These are phyloP conservation scores for Eucalyptus curtisii DNA, from an alignment of 345 rosid genomes.

Conservation along the genomic window DNA sequence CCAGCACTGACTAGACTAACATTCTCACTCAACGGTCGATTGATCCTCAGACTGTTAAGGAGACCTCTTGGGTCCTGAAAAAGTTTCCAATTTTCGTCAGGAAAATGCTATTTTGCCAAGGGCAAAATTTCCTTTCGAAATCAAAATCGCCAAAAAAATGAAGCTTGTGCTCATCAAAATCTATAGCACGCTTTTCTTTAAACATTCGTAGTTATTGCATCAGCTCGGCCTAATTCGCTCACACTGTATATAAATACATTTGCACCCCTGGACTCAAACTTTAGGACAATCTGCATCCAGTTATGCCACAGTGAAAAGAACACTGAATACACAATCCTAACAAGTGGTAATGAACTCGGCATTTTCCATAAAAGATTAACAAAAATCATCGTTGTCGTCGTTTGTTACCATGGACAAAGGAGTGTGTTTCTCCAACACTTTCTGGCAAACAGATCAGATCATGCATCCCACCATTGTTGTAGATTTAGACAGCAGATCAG, in stretches of 20 bases:
- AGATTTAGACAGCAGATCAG: not conserved
- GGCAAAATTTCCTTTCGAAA: not conserved
- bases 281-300: not conserved
- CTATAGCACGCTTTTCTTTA: not conserved
- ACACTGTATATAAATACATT: not conserved
- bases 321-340: not conserved
- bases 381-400: not conserved
- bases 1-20: not conserved
- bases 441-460: not conserved
- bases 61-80: not conserved
- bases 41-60: not conserved
- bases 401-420: not conserved
- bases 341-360: not conserved
- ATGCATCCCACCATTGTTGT: not conserved
- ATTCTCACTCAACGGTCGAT: not conserved
- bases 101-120: not conserved
- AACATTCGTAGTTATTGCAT: not conserved
- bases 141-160: accelerated
- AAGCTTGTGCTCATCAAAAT: not conserved
- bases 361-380: not conserved
- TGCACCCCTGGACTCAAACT: not conserved
- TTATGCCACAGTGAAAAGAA: not conserved
- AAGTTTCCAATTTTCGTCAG: not conserved
- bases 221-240: not conserved
- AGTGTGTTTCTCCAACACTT: not conserved